Conservation (phyloP, 768 basidiomycete species). For the Daedaleopsis sinensis region DNA sequence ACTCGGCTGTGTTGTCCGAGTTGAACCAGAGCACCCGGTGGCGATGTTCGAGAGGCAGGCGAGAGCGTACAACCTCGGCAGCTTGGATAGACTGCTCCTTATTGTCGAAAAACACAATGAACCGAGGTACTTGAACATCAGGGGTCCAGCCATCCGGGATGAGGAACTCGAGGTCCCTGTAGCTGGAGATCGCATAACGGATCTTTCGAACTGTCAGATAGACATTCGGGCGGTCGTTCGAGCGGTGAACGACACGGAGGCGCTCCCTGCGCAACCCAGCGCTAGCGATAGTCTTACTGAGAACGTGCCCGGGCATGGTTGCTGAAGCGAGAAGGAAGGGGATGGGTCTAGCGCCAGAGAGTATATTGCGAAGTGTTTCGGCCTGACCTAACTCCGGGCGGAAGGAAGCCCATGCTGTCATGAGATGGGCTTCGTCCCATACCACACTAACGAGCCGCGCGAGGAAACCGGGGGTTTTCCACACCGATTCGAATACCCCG, state of each 20-base stretch:
- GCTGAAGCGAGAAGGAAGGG: neutral
- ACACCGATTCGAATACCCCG: conserved; percentile 26
- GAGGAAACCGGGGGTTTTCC: conserved; percentile 27
- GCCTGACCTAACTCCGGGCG: conserved; percentile 15
- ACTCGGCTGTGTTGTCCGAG: conserved; percentile 34
- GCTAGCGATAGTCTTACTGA: neutral
- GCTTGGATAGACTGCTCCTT: conserved; percentile 19
- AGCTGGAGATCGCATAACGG: conserved; percentile 11
- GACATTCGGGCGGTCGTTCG: conserved; percentile 40
- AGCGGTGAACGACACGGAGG: conserved; percentile 14
- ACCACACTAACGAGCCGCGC: conserved; percentile 31
- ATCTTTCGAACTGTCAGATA: conserved; percentile 31
- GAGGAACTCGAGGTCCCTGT: conserved; percentile 25
- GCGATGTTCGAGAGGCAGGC: conserved; percentile 5
- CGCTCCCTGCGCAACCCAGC: neutral
- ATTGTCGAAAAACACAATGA: conserved; percentile 31
- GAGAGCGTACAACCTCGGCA: neutral
- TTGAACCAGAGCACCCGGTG: conserved; percentile 31
- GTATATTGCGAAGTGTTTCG: neutral
- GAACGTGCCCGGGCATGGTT: neutral
- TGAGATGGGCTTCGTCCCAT: conserved; percentile 45
- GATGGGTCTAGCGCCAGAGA: neutral
- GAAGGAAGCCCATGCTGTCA: conserved; percentile 43
- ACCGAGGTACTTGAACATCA: conserved; percentile 8
- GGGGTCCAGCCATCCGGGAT: conserved; percentile 9